Conservation (phyloP, 495 filamentous ascomycete species). For the Stereocaulon alpinum region DNA sequence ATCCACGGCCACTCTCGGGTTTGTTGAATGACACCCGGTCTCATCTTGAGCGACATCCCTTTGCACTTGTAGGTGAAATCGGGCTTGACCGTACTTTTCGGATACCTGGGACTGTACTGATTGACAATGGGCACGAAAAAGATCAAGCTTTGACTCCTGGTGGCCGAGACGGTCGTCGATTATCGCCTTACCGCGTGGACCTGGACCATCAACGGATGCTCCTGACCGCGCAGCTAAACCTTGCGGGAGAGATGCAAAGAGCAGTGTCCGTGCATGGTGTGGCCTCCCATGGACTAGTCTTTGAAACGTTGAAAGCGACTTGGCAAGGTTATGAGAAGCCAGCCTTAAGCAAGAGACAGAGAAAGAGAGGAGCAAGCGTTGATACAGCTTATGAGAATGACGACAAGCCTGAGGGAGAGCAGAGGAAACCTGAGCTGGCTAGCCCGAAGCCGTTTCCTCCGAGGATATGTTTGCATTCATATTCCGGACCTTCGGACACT, state of each 20-base stretch:
- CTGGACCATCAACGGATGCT: conserved; percentile 68
- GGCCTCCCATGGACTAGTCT: conserved; percentile 73
- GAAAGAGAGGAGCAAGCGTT: conserved; percentile 33
- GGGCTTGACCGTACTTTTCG: conserved; percentile 81
- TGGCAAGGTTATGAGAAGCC: conserved; percentile 78
- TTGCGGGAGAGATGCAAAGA: conserved; percentile 73
- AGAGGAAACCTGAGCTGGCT: conserved; percentile 14
- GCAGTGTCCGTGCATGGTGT: conserved; percentile 87
- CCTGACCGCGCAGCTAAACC: conserved; percentile 67
- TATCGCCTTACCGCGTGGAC: conserved; percentile 66
- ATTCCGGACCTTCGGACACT: conserved; percentile 67
- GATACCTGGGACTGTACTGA: conserved; percentile 56
- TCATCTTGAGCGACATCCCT: conserved; percentile 52
- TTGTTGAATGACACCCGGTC: conserved; percentile 54
- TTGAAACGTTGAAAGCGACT: conserved; percentile 59
- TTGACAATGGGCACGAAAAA: conserved; percentile 40
- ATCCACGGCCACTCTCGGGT: conserved; percentile 56
- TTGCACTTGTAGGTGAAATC: conserved; percentile 76
- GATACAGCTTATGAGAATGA: conserved; percentile 26
- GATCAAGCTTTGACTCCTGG: conserved; percentile 61
- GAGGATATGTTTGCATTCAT: conserved; percentile 88
- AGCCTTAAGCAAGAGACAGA: conserved; percentile 53
- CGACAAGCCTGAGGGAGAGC: conserved; percentile 29
- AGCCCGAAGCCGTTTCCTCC: conserved; percentile 64
- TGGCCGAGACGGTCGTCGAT: conserved; percentile 63